Percentiles rank a stretch among this genome's conserved stretches.
phyloP scores from a whole-genome alignment of 2,329 filamentous ascomycete species.

The Plectosphaerella sp. region DNA sequence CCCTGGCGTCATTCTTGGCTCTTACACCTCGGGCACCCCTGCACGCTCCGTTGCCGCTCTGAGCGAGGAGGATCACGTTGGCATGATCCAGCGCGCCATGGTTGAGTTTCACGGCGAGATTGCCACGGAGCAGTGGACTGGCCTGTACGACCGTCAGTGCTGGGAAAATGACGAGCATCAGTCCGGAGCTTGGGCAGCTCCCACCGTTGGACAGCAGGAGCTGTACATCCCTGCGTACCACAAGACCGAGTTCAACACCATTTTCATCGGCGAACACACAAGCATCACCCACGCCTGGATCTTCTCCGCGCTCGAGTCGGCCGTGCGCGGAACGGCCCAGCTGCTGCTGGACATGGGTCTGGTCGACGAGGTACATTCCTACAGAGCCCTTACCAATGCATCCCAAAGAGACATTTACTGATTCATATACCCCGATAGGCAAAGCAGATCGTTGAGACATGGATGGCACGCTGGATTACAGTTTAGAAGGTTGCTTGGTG shows the following conservation, averaged over 20 bases:
- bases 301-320: constrained; percentile 21
- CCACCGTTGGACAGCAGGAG: constrained; percentile 24
- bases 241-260: constrained; percentile 24
- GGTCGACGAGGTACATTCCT: constrained; percentile 17
- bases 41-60: constrained; percentile 32
- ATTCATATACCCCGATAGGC: too few species aligned
- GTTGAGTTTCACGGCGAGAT: constrained; percentile 56
- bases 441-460: constrained; percentile 15
- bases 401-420: too few species aligned
- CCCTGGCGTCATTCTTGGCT: constrained; percentile 53
- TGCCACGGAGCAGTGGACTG: constrained; percentile 20
- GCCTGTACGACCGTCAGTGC: constrained; percentile 24
- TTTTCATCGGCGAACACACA: constrained; percentile 30
- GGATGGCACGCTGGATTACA: constrained; percentile 18
- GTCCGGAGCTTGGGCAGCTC: constrained; percentile 22
- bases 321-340: constrained; percentile 22
- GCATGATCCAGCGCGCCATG: constrained; percentile 60
- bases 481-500: background rate
- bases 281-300: constrained; percentile 28
- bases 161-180: constrained; percentile 24
- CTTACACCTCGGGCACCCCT: constrained; percentile 38
- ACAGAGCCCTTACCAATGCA: too few species aligned
- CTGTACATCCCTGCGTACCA: constrained; percentile 27
- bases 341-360: constrained; percentile 18
- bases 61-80: constrained; percentile 51